Percentiles rank a stretch among this genome's conserved stretches.
phyloP scores from a whole-genome alignment of 352 stramenopile species.

The Globisporangium rhizosaccharum region DNA sequence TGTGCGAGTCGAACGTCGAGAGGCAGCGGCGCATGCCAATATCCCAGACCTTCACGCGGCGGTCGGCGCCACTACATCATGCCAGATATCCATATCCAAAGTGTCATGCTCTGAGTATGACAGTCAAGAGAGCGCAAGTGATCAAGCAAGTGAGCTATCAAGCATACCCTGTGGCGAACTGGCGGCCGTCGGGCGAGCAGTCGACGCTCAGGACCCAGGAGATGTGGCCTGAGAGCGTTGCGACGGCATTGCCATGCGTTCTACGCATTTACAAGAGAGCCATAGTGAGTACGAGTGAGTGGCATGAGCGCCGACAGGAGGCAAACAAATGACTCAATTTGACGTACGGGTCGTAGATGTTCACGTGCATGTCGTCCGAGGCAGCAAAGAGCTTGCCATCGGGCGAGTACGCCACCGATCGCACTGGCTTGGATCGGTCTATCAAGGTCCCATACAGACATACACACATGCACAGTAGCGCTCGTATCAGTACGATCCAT shows the following conservation, averaged over 20 bases:
- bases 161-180: conserved; percentile 81
- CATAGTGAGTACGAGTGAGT: background rate
- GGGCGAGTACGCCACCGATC: conserved; percentile 76
- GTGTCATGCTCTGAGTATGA: too few species aligned
- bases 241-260: conserved; percentile 66
- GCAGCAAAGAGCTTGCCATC: conserved; percentile 86
- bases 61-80: conserved; percentile 62
- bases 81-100: background rate
- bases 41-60: conserved; percentile 92
- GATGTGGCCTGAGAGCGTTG: conserved; percentile 84
- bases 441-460: conserved; percentile 12
- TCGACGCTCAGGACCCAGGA: conserved; percentile 87
- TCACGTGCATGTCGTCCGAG: conserved; percentile 90
- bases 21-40: conserved; percentile 83
- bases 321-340: background rate
- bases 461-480: background rate
- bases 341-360: conserved; percentile 90
- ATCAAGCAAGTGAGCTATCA: background rate
- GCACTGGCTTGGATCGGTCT: conserved; percentile 87
- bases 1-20: conserved; percentile 88
- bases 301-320: background rate
- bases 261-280: conserved; percentile 16
- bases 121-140: background rate
- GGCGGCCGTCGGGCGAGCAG: conserved; percentile 72
- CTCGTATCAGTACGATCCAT: background rate